Conservation (phyloP, 768 basidiomycete genomes). For the Naganishia antarctica region DNA sequence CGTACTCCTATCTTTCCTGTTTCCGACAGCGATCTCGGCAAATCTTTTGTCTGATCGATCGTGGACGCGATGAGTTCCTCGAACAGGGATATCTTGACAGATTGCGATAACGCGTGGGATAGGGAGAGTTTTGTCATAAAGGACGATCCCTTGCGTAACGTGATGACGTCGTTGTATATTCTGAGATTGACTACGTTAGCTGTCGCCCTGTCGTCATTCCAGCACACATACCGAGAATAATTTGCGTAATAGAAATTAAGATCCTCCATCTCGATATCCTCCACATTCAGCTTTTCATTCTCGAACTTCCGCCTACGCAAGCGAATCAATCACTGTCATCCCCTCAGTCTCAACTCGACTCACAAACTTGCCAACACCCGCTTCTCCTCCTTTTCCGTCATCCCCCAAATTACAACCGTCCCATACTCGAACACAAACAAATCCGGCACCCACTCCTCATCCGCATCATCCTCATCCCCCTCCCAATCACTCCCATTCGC, state of each 20-base stretch:
- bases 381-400: constrained; percentile 88
- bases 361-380: constrained; percentile 85
- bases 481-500: constrained; percentile 32
- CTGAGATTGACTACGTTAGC: constrained; percentile 22
- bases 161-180: constrained; percentile 95
- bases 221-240: constrained; percentile 69
- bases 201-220: not conserved
- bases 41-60: constrained; percentile 93
- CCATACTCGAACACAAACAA: constrained; percentile 92
- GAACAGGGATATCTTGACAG: constrained; percentile 95
- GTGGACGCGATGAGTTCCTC: constrained; percentile 87
- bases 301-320: constrained; percentile 79
- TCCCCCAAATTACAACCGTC: constrained; percentile 95
- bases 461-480: constrained; percentile 40
- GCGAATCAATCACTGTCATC: constrained; percentile 1
- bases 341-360: constrained; percentile 44
- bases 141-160: constrained; percentile 85
- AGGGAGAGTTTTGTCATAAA: constrained; percentile 96
- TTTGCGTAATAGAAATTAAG: constrained; percentile 95
- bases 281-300: constrained; percentile 75
- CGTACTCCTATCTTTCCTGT: constrained; percentile 80
- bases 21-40: constrained; percentile 85
- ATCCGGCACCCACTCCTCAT: constrained; percentile 55
- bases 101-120: constrained; percentile 91
- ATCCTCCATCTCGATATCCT: constrained; percentile 92